These are phyloP conservation scores for Pseudonitzschia multiseries DNA, from an alignment of 108 stramenopile species.

Conservation along the genomic window DNA sequence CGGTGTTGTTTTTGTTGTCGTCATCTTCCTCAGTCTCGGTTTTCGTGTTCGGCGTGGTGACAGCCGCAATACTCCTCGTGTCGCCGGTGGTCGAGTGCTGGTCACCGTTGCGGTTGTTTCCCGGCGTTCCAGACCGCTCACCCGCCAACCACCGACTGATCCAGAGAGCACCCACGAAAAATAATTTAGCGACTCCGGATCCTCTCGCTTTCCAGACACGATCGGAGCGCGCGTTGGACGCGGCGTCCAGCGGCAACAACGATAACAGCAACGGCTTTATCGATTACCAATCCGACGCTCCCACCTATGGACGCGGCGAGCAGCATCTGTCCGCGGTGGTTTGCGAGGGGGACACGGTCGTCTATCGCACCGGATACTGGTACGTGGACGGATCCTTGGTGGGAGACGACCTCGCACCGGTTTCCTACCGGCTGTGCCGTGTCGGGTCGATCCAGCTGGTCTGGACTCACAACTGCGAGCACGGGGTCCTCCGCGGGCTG, in stretches of 20 bases:
- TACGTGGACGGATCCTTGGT: constrained; percentile 65
- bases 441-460: constrained; percentile 68
- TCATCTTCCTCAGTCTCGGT: too few relatives aligned
- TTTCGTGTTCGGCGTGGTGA: too few relatives aligned
- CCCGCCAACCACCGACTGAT: too few relatives aligned
- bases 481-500: constrained; percentile 68
- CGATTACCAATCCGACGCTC: constrained; percentile 55
- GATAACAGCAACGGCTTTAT: constrained; percentile 5
- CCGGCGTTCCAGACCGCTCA: too few relatives aligned
- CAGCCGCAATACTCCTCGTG: too few relatives aligned
- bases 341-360: constrained; percentile 57
- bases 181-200: too few relatives aligned
- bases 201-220: too few relatives aligned
- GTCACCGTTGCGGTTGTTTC: too few relatives aligned
- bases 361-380: constrained; percentile 73
- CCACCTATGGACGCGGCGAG: constrained; percentile 59
- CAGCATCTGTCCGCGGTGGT: constrained; percentile 63
- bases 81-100: too few relatives aligned
- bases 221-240: too few relatives aligned
- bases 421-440: constrained; percentile 30
- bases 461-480: constrained; percentile 86
- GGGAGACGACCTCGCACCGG: constrained; percentile 40
- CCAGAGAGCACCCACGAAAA: too few relatives aligned
- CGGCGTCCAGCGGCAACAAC: neutral
- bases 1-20: too few relatives aligned